A percentile compares a stretch with the other conserved stretches of the same genome.
Conservation (phyloP, 169 alveolate genomes). For the Cyclospora cayetanensis region DNA sequence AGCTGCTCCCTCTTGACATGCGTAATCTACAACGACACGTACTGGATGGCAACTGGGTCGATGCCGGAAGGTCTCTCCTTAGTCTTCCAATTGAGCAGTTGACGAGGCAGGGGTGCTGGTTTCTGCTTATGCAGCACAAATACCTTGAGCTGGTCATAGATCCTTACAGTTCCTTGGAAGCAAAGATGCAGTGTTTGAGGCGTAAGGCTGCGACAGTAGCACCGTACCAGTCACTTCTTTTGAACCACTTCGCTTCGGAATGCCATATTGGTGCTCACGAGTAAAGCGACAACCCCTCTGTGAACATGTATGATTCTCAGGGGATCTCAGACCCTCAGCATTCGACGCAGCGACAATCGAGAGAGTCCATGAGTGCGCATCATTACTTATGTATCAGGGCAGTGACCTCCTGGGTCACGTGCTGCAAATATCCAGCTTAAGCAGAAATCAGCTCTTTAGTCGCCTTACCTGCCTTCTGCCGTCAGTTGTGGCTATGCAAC, state of each 20-base stretch:
- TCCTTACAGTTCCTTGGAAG: constrained; percentile 3
- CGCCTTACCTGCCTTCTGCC: constrained; percentile 55
- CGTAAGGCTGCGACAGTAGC: not conserved
- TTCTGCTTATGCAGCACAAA: constrained; percentile 49
- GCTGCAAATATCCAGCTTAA: constrained; percentile 45
- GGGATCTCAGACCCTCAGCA: constrained; percentile 46
- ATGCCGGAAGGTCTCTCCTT: constrained; percentile 57
- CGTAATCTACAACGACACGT: constrained; percentile 18
- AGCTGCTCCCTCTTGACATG: constrained; percentile 62
- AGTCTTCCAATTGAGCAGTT: constrained; percentile 41
- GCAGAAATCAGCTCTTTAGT: constrained; percentile 44
- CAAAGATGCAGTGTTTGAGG: not conserved
- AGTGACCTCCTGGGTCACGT: constrained; percentile 49
- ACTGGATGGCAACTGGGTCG: constrained; percentile 48
- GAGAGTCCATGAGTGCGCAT: constrained; percentile 57
- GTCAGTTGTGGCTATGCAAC: constrained; percentile 33
- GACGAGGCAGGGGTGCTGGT: constrained; percentile 61
- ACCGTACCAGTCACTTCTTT: not conserved
- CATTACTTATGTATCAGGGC: constrained; percentile 57
- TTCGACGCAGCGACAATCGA: constrained; percentile 56
- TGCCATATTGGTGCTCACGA: not conserved
- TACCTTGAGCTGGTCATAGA: constrained; percentile 23
- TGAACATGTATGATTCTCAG: not conserved
- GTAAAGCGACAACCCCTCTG: not conserved
- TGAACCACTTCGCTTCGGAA: not conserved